Percentiles rank a stretch among this genome's conserved stretches.
phyloP scores from a whole-genome alignment of 768 basidiomycete genomes.

The Lactarius psammicola region DNA sequence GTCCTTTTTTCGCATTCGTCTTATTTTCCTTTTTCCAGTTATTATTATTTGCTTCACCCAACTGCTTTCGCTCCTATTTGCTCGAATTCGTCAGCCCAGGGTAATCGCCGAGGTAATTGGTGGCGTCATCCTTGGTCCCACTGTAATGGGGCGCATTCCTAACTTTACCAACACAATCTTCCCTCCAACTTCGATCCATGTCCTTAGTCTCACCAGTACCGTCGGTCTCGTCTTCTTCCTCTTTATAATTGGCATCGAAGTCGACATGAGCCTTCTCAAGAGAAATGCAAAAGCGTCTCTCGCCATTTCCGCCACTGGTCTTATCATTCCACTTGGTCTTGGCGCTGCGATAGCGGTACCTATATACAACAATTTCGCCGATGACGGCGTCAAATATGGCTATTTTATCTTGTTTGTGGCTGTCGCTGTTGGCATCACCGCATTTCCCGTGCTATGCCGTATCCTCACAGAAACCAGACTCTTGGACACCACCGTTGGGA shows the following conservation, averaged over 20 bases:
- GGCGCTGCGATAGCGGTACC: slow-evolving; percentile 75
- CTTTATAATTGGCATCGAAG: slow-evolving; percentile 83
- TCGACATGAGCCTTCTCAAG: slow-evolving; percentile 68
- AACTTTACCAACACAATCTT: slow-evolving; percentile 51
- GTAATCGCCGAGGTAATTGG: slow-evolving; percentile 93
- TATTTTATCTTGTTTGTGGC: slow-evolving; percentile 85
- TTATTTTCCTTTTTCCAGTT: slow-evolving; percentile 40
- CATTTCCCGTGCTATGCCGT: slow-evolving; percentile 80
- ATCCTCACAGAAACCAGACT: slow-evolving; percentile 83
- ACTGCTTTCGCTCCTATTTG: slow-evolving; percentile 60
- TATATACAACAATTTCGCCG: slow-evolving; percentile 67
- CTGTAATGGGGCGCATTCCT: slow-evolving; percentile 76
- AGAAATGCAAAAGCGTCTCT: slow-evolving; percentile 59
- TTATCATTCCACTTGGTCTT: slow-evolving; percentile 75
- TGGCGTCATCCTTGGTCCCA: slow-evolving; percentile 76
- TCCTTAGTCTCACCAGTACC: slow-evolving; percentile 70
- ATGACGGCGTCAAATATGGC: slow-evolving; percentile 59
- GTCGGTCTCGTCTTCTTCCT: slow-evolving; percentile 77
- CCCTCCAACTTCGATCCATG: slow-evolving; percentile 44
- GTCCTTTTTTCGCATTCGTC: not conserved
- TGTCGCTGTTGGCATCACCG: slow-evolving; percentile 78
- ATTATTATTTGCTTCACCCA: slow-evolving; percentile 83
- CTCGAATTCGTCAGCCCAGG: slow-evolving; percentile 79
- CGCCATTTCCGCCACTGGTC: slow-evolving; percentile 62
- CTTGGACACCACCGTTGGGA: slow-evolving; percentile 81